Evolutionary conservation across 108 stramenopile species (phyloP), one percentile per base, ranked within the genome.

Genomic region (Schizochytrium sp.): DNA sequence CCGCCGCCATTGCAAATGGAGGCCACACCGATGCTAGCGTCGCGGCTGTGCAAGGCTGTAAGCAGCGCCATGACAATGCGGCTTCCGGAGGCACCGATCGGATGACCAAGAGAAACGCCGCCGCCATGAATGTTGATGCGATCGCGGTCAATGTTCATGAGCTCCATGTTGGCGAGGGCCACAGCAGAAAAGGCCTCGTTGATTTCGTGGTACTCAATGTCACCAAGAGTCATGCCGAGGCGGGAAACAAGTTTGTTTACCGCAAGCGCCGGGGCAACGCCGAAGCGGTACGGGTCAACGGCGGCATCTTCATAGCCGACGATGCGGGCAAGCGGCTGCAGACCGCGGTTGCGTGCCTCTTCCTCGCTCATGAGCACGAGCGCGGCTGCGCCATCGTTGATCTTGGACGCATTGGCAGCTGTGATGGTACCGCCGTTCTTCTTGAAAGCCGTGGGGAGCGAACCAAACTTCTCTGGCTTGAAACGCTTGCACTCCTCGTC

Each of bases 1-100:
- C 98, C 98, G 44, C 98, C 98, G 14, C 98, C 98, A 90, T 99
- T 99, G 91, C 98, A 99, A 71, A 99, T 99, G 43, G 95, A 96
- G 21, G 98, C 98, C 88, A 95, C 95, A 19, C 98, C 98, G 14
- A 98, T 91, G 6, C 94, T 93, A 18, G 95, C 96, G 58, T 97
- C 97, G 29, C 95, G 96, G 57, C 94, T 92, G 72, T 96, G 94
- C 87, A 99, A 91, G 21, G 96, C 97, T 57, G 91, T 91, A 87
- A 95, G 93, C 53, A 99, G 92, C 59, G 95, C 94, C 44, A 97
- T 97, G 71, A 99, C 92, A 88, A 99, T 98, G 48, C 98, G 90
- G 23, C 97, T 96, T 4, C 98, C 98, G 72, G 93, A 94, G 94
- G 95, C 94, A 19, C 98, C 98, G 87, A 99, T 98, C 4, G 98